These are phyloP conservation scores for Syncephalis fuscata DNA, from an alignment of 371 early-diverging fungal species.

Conservation along the genomic window DNA sequence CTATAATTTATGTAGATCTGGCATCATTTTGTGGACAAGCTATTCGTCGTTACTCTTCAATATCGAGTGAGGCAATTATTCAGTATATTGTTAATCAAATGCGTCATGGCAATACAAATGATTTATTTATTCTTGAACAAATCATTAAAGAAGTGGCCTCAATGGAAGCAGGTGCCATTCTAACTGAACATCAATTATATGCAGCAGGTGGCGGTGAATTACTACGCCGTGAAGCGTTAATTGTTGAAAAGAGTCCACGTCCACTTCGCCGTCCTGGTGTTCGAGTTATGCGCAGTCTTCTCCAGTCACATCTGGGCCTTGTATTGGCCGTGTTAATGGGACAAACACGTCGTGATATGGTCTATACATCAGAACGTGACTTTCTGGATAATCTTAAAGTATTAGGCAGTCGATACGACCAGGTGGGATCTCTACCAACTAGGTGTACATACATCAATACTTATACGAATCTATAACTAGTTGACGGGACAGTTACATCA, in stretches of 20 bases:
- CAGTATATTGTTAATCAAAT: slow-evolving; percentile 51
- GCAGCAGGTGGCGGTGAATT: slow-evolving; percentile 52
- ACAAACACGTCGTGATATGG: slow-evolving; percentile 18
- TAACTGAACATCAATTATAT: slow-evolving; percentile 36
- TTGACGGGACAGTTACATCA: too few species aligned
- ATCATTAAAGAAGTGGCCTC: slow-evolving; percentile 58
- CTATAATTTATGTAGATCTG: slow-evolving; percentile 18
- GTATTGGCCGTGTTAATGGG: slow-evolving; percentile 39
- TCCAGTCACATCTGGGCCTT: slow-evolving; percentile 28
- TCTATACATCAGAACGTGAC: slow-evolving; percentile 18
- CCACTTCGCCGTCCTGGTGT: slow-evolving; percentile 32
- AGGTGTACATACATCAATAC: too few species aligned
- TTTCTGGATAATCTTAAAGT: slow-evolving; percentile 25
- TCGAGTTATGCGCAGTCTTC: slow-evolving; percentile 37
- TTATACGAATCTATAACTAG: slow-evolving; percentile 21
- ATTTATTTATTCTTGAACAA: slow-evolving; percentile 27
- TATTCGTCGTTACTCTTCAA: slow-evolving; percentile 41
- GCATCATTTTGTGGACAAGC: slow-evolving; percentile 55
- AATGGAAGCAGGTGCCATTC: slow-evolving; percentile 32
- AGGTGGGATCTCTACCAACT: too few species aligned
- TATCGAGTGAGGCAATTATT: slow-evolving; percentile 42
- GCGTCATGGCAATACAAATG: slow-evolving; percentile 22
- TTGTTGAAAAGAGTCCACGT: slow-evolving; percentile 24
- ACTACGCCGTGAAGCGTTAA: slow-evolving; percentile 29
- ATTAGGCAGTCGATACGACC: slow-evolving; percentile 31